A percentile compares a stretch with the other conserved stretches of the same genome.
Conservation (phyloP, 495 filamentous ascomycete genomes). For the Xylaria intraflava region DNA sequence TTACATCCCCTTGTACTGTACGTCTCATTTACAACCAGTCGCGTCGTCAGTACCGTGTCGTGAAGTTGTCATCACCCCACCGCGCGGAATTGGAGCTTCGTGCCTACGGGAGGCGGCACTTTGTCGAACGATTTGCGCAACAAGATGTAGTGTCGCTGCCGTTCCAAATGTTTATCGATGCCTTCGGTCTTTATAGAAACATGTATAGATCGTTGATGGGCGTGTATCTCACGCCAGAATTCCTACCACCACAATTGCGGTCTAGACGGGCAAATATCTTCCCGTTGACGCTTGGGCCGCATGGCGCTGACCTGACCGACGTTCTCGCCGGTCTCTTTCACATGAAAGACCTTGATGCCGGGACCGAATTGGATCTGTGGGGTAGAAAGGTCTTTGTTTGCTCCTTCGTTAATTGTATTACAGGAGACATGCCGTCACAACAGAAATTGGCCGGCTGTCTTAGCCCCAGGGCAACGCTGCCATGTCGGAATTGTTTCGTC, state of each 20-base stretch:
- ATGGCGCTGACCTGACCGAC: neutral
- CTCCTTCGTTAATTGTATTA: neutral
- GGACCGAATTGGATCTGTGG: neutral
- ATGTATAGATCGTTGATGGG: neutral
- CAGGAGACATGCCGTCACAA: neutral
- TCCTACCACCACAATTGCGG: neutral
- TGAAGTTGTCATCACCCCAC: neutral
- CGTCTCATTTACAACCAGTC: neutral
- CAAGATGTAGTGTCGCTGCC: neutral
- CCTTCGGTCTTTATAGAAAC: neutral
- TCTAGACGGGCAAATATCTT: neutral
- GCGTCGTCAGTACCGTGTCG: neutral
- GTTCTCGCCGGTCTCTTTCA: neutral
- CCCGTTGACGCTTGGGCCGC: neutral
- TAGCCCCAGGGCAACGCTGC: neutral
- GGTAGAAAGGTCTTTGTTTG: neutral
- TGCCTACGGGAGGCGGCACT: neutral
- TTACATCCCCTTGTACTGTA: neutral
- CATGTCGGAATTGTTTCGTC: neutral
- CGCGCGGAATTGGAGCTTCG: neutral
- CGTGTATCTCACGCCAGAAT: neutral
- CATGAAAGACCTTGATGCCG: neutral
- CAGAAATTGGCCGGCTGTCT: neutral
- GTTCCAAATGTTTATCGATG: neutral
- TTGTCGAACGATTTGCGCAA: neutral